Percentiles rank a stretch among this genome's conserved stretches.
Evolutionary conservation across 2,329 filamentous ascomycete genomes (phyloP).

Genomic region (Ceratocystis colombiana): DNA sequence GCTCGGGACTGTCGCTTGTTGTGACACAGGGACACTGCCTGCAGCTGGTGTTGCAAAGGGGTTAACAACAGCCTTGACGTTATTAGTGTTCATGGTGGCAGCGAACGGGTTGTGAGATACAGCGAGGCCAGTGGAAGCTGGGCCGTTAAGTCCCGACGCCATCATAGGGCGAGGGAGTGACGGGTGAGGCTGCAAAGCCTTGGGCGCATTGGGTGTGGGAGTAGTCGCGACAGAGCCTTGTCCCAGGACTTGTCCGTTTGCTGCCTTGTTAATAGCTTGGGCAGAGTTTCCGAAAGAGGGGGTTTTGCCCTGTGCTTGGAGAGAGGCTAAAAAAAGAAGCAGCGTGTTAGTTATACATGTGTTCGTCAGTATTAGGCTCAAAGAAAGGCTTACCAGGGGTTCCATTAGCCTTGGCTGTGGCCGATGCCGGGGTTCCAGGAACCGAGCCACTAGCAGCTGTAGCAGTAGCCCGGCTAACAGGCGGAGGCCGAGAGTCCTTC

Average conservation of each 20-base stretch:
- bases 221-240: conserved; percentile 26
- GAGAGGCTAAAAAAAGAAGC: conserved; percentile 25
- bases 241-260: conserved; percentile 27
- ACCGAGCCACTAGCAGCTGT: conserved; percentile 1
- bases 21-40: background rate
- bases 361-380: background rate
- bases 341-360: background rate
- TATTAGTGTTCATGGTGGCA: conserved; percentile 7
- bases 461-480: conserved; percentile 20
- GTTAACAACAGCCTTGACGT: conserved; percentile 13
- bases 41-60: conserved; percentile 13
- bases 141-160: background rate
- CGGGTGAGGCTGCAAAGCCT: conserved; percentile 19
- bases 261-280: conserved; percentile 13
- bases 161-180: conserved; percentile 17
- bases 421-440: conserved; percentile 15
- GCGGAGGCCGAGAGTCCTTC: conserved; percentile 25
- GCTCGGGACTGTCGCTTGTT: background rate
- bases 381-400: conserved; percentile 9
- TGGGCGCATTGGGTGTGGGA: conserved; percentile 2
- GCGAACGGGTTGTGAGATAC: conserved; percentile 14
- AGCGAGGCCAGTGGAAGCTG: background rate
- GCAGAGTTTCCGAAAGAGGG: background rate
- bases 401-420: conserved; percentile 19
- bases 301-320: conserved; percentile 26